A percentile compares a stretch with the other conserved stretches of the same genome.
Evolutionary conservation across 345 rosid species (phyloP).

Genomic region (Camelina hispida): DNA sequence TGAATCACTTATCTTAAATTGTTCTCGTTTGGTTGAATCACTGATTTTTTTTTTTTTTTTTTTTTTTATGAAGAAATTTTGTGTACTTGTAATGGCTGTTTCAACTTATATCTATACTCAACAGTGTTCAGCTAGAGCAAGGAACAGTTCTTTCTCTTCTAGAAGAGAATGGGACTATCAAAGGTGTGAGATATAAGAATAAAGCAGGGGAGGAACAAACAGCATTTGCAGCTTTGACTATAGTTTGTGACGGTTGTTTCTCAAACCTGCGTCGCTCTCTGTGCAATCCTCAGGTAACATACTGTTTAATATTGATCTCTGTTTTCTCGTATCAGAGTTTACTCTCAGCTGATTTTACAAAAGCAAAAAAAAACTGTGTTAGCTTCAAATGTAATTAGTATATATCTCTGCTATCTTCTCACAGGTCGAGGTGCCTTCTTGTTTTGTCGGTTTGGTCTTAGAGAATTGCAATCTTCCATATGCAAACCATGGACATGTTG

Average conservation of each 20-base stretch:
- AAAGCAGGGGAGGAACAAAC: slow-evolving; percentile 58
- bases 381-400: slow-evolving; percentile 1
- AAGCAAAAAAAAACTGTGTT: not conserved
- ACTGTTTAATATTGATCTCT: slow-evolving; percentile 9
- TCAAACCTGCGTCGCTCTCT: slow-evolving; percentile 81
- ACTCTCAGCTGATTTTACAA: not conserved
- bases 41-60: not conserved
- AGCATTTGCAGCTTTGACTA: slow-evolving; percentile 69
- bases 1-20: not conserved
- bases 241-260: slow-evolving; percentile 84
- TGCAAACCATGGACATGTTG: slow-evolving; percentile 53
- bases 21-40: slow-evolving; percentile 4
- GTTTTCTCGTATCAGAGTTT: slow-evolving; percentile 1
- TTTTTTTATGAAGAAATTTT: not conserved
- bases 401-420: not conserved
- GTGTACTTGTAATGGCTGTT: slow-evolving; percentile 9
- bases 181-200: slow-evolving; percentile 77
- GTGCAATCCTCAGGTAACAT: slow-evolving; percentile 66
- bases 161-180: slow-evolving; percentile 69
- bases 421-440: slow-evolving; percentile 55
- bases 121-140: slow-evolving; percentile 72
- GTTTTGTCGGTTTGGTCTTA: slow-evolving; percentile 50
- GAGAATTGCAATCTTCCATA: slow-evolving; percentile 53
- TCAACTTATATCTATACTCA: not conserved
- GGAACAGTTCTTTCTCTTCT: slow-evolving; percentile 74